Conservation (phyloP, 306 rosid genomes). For the Hippophae rhamnoides region DNA sequence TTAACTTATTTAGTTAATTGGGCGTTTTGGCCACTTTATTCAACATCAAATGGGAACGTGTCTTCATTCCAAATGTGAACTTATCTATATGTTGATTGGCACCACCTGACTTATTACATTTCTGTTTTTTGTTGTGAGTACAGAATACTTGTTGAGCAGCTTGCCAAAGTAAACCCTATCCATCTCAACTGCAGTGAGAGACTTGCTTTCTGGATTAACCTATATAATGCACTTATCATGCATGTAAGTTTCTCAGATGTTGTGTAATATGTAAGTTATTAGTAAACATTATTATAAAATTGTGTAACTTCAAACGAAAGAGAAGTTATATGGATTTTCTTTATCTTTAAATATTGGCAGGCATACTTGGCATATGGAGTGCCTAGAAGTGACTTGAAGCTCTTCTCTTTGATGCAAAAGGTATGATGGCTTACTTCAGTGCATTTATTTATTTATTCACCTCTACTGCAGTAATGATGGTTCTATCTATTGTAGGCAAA, state of each 20-base stretch:
- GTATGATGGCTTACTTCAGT: constrained; percentile 14
- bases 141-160: constrained; percentile 72
- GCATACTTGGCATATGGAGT: constrained; percentile 82
- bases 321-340: background rate
- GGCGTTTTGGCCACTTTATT: too few species aligned
- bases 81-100: constrained; percentile 4
- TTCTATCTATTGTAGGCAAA: too few species aligned
- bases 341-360: constrained; percentile 23
- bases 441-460: too few species aligned
- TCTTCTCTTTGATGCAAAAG: constrained; percentile 75
- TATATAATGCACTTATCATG: constrained; percentile 68
- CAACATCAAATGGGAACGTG: too few species aligned
- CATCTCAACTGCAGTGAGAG: constrained; percentile 49
- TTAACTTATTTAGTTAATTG: too few species aligned
- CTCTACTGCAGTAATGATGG: too few species aligned
- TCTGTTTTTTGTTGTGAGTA: constrained; percentile 10
- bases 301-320: background rate
- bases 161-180: constrained; percentile 59
- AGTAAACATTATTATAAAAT: background rate
- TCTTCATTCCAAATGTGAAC: too few species aligned
- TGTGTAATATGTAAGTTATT: background rate
- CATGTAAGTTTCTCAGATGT: constrained; percentile 38
- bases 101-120: background rate
- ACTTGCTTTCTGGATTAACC: constrained; percentile 75
- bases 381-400: constrained; percentile 66